Percentiles rank a stretch among this genome's conserved stretches.
Evolutionary conservation across 129 eudicot genomes (phyloP).

Genomic region (Pittosporum tobira): DNA sequence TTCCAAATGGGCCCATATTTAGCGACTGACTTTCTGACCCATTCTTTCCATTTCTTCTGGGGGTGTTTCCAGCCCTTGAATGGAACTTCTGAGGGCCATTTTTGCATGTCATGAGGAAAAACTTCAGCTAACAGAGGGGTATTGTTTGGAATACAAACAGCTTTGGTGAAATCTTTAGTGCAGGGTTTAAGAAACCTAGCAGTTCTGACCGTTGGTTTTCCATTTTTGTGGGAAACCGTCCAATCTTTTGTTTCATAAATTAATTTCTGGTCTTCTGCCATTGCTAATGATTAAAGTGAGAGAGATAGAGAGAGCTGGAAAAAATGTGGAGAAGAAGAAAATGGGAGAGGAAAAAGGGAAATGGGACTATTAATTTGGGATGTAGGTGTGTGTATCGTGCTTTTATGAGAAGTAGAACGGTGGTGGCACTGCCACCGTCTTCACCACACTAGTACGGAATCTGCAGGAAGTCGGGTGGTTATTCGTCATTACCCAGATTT

Average conservation of each 20-base stretch:
- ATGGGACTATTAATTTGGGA: too few species aligned
- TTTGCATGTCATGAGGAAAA: background rate
- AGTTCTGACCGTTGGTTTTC: slow-evolving; percentile 9
- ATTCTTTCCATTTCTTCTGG: slow-evolving; percentile 24
- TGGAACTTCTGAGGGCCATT: slow-evolving; percentile 12
- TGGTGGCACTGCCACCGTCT: too few species aligned
- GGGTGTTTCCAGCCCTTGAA: slow-evolving; percentile 28
- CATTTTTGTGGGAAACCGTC: slow-evolving; percentile 9
- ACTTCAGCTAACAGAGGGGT: slow-evolving; percentile 16
- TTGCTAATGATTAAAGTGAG: slow-evolving; percentile 13
- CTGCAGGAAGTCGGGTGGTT: too few species aligned
- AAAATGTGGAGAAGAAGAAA: too few species aligned
- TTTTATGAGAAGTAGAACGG: too few species aligned
- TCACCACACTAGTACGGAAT: too few species aligned
- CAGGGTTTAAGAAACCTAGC: slow-evolving; percentile 31
- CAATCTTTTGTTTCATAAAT: slow-evolving; percentile 14
- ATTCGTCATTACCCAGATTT: too few species aligned
- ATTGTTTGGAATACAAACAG: slow-evolving; percentile 11
- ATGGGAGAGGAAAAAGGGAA: too few species aligned
- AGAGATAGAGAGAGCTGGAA: background rate
- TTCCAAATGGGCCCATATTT: slow-evolving; percentile 24
- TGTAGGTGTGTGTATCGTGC: too few species aligned
- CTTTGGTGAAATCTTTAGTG: slow-evolving; percentile 5
- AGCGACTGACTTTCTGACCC: slow-evolving; percentile 24
- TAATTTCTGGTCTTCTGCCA: background rate